Evolutionary conservation across 2,329 filamentous ascomycete species (phyloP).

Genomic region (Teratosphaeria pseudoeucalypti): DNA sequence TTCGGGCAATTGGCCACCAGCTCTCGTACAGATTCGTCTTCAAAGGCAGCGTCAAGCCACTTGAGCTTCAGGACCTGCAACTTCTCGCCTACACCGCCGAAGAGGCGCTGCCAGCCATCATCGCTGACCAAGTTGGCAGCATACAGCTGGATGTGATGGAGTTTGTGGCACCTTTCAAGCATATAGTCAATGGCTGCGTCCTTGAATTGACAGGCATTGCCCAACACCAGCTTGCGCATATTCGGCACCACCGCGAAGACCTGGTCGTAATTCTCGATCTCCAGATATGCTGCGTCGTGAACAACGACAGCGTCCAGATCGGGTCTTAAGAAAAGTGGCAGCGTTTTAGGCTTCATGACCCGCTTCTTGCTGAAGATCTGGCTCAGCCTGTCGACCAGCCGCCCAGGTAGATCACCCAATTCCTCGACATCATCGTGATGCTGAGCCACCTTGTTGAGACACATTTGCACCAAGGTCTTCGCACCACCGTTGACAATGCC

Average conservation of each 20-base stretch:
- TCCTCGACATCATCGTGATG: slow-evolving; percentile 55
- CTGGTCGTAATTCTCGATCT: slow-evolving; percentile 63
- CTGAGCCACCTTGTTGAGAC: slow-evolving; percentile 53
- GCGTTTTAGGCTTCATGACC: slow-evolving; percentile 42
- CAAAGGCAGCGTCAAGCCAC: slow-evolving; percentile 73
- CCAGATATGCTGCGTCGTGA: slow-evolving; percentile 57
- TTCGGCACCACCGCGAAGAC: slow-evolving; percentile 67
- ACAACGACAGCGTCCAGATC: slow-evolving; percentile 48
- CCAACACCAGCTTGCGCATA: slow-evolving; percentile 61
- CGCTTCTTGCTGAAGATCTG: slow-evolving; percentile 56
- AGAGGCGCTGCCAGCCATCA: slow-evolving; percentile 60
- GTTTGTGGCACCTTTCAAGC: slow-evolving; percentile 54
- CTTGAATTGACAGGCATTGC: slow-evolving; percentile 87
- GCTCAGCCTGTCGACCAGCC: slow-evolving; percentile 47
- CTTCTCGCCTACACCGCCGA: slow-evolving; percentile 53
- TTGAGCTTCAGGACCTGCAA: slow-evolving; percentile 66
- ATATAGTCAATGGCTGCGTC: slow-evolving; percentile 75
- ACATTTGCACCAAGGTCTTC: slow-evolving; percentile 57
- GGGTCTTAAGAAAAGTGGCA: slow-evolving; percentile 41
- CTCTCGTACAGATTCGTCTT: slow-evolving; percentile 55
- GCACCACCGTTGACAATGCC: slow-evolving; percentile 56
- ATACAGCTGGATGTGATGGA: slow-evolving; percentile 69
- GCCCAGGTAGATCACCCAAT: slow-evolving; percentile 51
- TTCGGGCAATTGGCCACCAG: slow-evolving; percentile 56
- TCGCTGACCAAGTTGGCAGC: slow-evolving; percentile 77